phyloP scores from a whole-genome alignment of 2,329 filamentous ascomycete genomes.

The Alternaria infectoria region DNA sequence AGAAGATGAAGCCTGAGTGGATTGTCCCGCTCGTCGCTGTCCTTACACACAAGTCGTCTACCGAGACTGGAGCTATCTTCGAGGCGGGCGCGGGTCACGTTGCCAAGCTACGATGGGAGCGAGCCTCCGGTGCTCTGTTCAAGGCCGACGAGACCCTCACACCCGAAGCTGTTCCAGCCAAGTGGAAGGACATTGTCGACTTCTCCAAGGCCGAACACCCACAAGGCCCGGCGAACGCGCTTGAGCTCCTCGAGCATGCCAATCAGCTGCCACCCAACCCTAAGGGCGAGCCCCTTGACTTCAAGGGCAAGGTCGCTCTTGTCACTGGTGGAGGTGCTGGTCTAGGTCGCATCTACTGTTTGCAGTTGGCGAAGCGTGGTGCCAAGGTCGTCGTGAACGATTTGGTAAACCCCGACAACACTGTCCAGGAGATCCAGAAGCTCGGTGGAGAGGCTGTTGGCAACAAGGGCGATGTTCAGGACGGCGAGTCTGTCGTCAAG shows the following conservation, averaged over 20 bases:
- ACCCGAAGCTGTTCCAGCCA: constrained; percentile 82
- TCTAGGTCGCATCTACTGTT: constrained; percentile 87
- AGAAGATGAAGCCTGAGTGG: constrained; percentile 89
- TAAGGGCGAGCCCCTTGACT: constrained; percentile 41
- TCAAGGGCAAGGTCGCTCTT: constrained; percentile 48
- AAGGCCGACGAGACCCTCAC: constrained; percentile 90
- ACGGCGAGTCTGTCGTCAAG: constrained; percentile 91
- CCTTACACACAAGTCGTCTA: constrained; percentile 85
- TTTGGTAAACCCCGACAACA: constrained; percentile 86
- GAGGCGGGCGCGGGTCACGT: constrained; percentile 92
- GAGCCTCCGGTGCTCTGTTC: constrained; percentile 84
- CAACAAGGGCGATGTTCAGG: constrained; percentile 91
- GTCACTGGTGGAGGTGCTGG: constrained; percentile 51
- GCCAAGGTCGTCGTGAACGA: constrained; percentile 94
- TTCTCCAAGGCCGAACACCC: constrained; percentile 86
- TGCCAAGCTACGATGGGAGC: constrained; percentile 94
- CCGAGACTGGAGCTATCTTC: constrained; percentile 88
- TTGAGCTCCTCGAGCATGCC: constrained; percentile 65
- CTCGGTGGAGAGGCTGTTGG: constrained; percentile 87
- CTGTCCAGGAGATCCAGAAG: constrained; percentile 92
- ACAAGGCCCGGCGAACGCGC: constrained; percentile 83
- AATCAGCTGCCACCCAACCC: constrained; percentile 39
- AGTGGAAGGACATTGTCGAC: constrained; percentile 87
- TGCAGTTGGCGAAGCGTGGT: constrained; percentile 85
- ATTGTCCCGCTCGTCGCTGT: constrained; percentile 91